Evolutionary conservation across 208 protist genomes (phyloP).

Genomic region (Leishmania mexicana): DNA sequence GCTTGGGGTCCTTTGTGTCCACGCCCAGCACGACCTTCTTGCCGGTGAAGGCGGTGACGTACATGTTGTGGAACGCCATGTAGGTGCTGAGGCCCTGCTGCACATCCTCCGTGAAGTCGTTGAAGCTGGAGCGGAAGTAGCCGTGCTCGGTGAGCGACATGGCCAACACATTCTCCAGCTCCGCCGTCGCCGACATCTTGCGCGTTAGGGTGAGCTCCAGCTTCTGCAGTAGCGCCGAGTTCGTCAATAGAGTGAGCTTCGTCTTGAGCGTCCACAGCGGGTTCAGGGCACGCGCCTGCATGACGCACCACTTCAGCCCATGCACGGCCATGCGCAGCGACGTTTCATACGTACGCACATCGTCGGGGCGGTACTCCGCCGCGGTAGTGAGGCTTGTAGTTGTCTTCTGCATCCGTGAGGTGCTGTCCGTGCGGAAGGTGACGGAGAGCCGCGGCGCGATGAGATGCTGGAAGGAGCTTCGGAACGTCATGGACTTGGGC

Average conservation of each 20-base stretch:
- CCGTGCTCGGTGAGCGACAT: conserved; percentile 65
- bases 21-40: conserved; percentile 41
- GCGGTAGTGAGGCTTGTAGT: conserved; percentile 36
- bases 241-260: conserved; percentile 52
- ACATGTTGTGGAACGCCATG: conserved; percentile 54
- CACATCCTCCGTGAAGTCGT: conserved; percentile 24
- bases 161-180: conserved; percentile 64
- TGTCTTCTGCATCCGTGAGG: conserved; percentile 25
- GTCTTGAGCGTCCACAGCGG: conserved; percentile 60
- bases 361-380: conserved; percentile 40
- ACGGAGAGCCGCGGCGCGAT: conserved; percentile 40
- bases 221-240: conserved; percentile 46
- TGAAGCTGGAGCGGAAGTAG: conserved; percentile 51
- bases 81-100: conserved; percentile 44
- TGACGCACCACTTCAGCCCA: conserved; percentile 48
- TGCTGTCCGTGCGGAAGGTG: conserved; percentile 43
- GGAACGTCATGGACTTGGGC: conserved; percentile 49
- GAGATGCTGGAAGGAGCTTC: conserved; percentile 64
- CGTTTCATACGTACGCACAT: conserved; percentile 39
- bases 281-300: conserved; percentile 46
- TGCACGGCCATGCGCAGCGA: conserved; percentile 43
- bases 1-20: conserved; percentile 31
- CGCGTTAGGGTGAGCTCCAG: conserved; percentile 63
- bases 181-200: conserved; percentile 52
- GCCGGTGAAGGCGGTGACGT: conserved; percentile 38